These are phyloP conservation scores for Poteriospumella lacustris DNA, from an alignment of 108 stramenopile genomes.

Conservation along the genomic window DNA sequence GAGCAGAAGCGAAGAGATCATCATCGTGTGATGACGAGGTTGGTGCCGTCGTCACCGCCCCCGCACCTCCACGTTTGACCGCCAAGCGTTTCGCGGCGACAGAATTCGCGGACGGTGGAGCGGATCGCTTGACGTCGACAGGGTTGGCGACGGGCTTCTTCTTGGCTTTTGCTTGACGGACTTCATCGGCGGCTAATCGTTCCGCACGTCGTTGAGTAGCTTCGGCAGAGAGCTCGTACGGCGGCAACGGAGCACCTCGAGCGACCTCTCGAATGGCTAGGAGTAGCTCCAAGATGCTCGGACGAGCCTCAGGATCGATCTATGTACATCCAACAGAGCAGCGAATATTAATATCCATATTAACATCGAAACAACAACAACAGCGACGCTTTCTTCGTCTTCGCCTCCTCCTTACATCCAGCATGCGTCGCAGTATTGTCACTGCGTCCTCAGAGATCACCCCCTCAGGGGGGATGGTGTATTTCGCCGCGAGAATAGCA, in stretches of 20 bases:
- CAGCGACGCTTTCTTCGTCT: not conserved
- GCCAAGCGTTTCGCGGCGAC: slow-evolving; percentile 22
- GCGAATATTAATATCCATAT: not conserved
- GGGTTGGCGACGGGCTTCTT: not conserved
- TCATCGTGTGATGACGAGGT: not conserved
- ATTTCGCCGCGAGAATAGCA: slow-evolving; percentile 76
- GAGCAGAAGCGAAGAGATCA: not conserved
- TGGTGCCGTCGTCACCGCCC: not conserved
- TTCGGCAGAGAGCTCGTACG: slow-evolving; percentile 11
- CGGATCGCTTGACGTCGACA: not conserved
- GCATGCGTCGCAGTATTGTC: slow-evolving; percentile 69
- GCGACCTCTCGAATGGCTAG: not conserved
- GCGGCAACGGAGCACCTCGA: slow-evolving; percentile 10
- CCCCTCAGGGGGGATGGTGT: slow-evolving; percentile 73
- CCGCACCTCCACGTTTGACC: not conserved
- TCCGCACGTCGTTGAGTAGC: not conserved
- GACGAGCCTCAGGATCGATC: slow-evolving; percentile 26
- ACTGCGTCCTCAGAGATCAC: slow-evolving; percentile 42
- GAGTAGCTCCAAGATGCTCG: not conserved
- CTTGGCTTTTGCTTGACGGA: not conserved
- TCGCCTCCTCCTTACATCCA: slow-evolving; percentile 46
- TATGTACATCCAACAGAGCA: not conserved
- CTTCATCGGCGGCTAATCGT: not conserved
- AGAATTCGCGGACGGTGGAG: not conserved
- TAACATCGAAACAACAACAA: not conserved